These are phyloP conservation scores for Vanilla planifolia DNA, from an alignment of 106 monocot species.

Conservation along the genomic window DNA sequence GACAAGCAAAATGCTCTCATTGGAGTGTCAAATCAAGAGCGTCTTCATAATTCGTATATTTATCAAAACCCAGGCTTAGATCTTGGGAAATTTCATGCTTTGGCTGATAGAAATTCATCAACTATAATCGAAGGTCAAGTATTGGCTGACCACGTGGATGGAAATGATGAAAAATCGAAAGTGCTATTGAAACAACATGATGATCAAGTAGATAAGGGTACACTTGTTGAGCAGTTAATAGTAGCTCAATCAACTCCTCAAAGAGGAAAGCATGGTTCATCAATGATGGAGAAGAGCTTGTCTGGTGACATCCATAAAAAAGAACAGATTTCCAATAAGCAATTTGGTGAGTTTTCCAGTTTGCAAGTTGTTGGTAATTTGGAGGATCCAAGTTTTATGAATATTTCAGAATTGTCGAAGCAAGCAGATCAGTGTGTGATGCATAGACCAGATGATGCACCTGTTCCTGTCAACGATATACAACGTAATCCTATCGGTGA, in stretches of 20 bases:
- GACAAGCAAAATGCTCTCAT: conserved; percentile 20
- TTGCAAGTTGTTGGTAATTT: neutral
- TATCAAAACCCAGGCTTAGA: conserved; percentile 21
- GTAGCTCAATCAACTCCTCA: conserved; percentile 2
- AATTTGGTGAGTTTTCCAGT: conserved; percentile 6
- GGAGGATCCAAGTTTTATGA: conserved; percentile 2
- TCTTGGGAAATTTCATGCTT: conserved; percentile 19
- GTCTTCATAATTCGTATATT: conserved; percentile 19
- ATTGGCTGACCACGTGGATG: conserved; percentile 21
- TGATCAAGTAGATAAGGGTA: conserved; percentile 13
- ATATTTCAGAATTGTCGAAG: conserved; percentile 7
- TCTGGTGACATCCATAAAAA: neutral
- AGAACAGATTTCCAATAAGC: neutral
- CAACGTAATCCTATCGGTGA: conserved; percentile 27
- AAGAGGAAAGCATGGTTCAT: neutral
- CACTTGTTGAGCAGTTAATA: conserved; percentile 16
- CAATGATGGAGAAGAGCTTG: conserved; percentile 1
- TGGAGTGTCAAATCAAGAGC: conserved; percentile 21
- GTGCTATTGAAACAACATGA: conserved; percentile 64
- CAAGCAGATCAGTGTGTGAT: conserved; percentile 16
- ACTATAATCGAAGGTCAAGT: conserved; percentile 18
- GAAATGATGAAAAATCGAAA: conserved; percentile 33
- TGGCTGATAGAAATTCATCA: conserved; percentile 19
- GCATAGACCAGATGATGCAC: conserved; percentile 8
- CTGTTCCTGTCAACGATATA: conserved; percentile 1